Conservation (phyloP, 306 rosid genomes). For the Quercus gilva region DNA sequence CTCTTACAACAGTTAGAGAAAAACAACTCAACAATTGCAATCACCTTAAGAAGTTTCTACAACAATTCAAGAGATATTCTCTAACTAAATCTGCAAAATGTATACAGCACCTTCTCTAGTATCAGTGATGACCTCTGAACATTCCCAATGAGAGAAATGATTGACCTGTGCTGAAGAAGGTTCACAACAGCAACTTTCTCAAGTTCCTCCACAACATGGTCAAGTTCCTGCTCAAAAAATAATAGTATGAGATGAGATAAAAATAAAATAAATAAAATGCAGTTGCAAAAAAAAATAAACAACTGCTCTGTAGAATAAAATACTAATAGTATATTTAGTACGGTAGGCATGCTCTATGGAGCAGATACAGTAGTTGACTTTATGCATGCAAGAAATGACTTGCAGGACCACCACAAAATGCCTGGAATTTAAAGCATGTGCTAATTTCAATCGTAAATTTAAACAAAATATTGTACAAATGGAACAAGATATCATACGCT, state of each 20-base stretch:
- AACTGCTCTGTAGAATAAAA: constrained; percentile 1
- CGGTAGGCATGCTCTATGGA: neutral
- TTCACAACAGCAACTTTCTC: constrained; percentile 92
- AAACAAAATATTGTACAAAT: constrained; percentile 1
- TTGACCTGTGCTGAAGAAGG: constrained; percentile 87
- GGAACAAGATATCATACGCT: constrained; percentile 36
- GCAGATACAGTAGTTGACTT: constrained; percentile 2
- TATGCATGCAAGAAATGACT: neutral
- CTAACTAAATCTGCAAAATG: constrained; percentile 7
- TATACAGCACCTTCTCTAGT: constrained; percentile 74
- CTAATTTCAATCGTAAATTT: neutral
- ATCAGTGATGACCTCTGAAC: constrained; percentile 88
- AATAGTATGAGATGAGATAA: constrained; percentile 19
- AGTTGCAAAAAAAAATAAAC: neutral
- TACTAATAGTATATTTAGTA: neutral
- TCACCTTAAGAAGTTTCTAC: neutral
- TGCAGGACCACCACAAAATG: neutral
- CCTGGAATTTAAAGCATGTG: neutral
- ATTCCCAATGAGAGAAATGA: constrained; percentile 94
- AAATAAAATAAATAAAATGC: neutral
- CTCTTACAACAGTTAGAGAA: neutral
- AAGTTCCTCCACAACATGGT: constrained; percentile 85
- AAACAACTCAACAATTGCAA: neutral
- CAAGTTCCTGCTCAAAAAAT: constrained; percentile 74
- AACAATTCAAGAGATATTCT: constrained; percentile 9